Percentiles rank a stretch among this genome's conserved stretches.
Evolutionary conservation across 2,329 filamentous ascomycete genomes (phyloP).

Genomic region (Epichloe festucae): DNA sequence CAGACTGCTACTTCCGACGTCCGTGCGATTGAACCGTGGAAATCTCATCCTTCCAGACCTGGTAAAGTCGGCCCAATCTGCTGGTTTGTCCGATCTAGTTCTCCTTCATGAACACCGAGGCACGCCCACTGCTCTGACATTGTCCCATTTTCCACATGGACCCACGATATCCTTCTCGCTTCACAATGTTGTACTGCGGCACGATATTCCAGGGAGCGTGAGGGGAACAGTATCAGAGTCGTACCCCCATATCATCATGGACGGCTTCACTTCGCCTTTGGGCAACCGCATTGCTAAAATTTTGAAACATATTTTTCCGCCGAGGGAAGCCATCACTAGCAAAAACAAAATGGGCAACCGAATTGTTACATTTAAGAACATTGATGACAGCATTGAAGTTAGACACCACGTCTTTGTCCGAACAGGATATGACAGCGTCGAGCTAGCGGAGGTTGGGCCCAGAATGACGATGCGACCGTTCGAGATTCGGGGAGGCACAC

Average conservation of each 20-base stretch:
- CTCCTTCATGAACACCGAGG: slow-evolving; percentile 80
- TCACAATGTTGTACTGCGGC: slow-evolving; percentile 83
- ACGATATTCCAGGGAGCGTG: slow-evolving; percentile 81
- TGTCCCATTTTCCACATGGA: slow-evolving; percentile 80
- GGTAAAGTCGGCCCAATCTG: slow-evolving; percentile 65
- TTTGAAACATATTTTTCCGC: slow-evolving; percentile 87
- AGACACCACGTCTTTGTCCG: slow-evolving; percentile 75
- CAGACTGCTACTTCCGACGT: slow-evolving; percentile 67
- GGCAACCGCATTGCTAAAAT: slow-evolving; percentile 79
- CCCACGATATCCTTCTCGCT: slow-evolving; percentile 70
- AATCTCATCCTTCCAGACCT: slow-evolving; percentile 80
- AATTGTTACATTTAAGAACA: slow-evolving; percentile 88
- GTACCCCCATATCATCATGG: slow-evolving; percentile 91
- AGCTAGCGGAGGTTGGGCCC: slow-evolving; percentile 79
- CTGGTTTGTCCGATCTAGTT: slow-evolving; percentile 72
- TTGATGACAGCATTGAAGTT: slow-evolving; percentile 87
- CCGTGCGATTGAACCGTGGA: slow-evolving; percentile 81
- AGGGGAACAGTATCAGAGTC: slow-evolving; percentile 82
- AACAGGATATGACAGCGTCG: slow-evolving; percentile 80
- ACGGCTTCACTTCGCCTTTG: slow-evolving; percentile 73
- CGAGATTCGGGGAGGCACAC: slow-evolving; percentile 75
- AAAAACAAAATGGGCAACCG: slow-evolving; percentile 71
- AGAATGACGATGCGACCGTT: slow-evolving; percentile 96
- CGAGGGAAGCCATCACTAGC: slow-evolving; percentile 60
- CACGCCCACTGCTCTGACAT: slow-evolving; percentile 76